phyloP scores from a whole-genome alignment of 208 protist species.

The Trypanosoma platydactyli region DNA sequence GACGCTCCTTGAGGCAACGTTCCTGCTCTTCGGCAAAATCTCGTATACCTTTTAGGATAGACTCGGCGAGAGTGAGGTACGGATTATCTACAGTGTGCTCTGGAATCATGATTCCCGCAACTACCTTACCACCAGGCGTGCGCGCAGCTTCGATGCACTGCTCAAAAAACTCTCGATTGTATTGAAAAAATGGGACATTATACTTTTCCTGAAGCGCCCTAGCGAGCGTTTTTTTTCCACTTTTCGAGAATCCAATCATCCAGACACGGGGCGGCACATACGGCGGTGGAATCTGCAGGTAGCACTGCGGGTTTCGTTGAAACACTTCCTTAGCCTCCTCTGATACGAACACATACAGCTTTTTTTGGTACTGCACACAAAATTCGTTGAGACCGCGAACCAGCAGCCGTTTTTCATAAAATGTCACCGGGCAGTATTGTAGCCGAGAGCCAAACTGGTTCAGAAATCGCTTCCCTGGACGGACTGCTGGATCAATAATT shows the following conservation, averaged over 20 bases:
- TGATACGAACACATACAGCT: constrained; percentile 81
- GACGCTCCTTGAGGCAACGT: constrained; percentile 44
- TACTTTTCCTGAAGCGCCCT: constrained; percentile 49
- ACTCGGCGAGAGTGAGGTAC: constrained; percentile 47
- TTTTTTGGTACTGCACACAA: constrained; percentile 50
- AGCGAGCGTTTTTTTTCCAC: constrained; percentile 79
- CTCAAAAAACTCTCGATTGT: constrained; percentile 78
- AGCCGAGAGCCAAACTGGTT: constrained; percentile 80
- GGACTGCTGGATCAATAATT: constrained; percentile 39
- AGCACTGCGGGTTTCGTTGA: constrained; percentile 65
- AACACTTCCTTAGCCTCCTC: constrained; percentile 61
- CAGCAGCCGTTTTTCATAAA: constrained; percentile 65
- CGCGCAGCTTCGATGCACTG: constrained; percentile 63
- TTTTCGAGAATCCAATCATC: constrained; percentile 62
- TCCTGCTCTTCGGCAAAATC: constrained; percentile 60
- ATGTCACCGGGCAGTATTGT: constrained; percentile 85
- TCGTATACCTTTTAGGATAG: constrained; percentile 58
- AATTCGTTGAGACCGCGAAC: constrained; percentile 65
- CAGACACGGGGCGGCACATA: constrained; percentile 75
- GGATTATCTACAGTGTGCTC: constrained; percentile 38
- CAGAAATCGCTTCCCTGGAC: constrained; percentile 56
- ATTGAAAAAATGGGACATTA: constrained; percentile 65
- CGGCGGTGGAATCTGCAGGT: constrained; percentile 45
- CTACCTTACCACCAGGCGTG: constrained; percentile 47
- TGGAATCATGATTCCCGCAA: constrained; percentile 64